Percentiles rank a stretch among this genome's conserved stretches.
Evolutionary conservation across 495 filamentous ascomycete genomes (phyloP).

Genomic region (Hypoxylon trugodes): DNA sequence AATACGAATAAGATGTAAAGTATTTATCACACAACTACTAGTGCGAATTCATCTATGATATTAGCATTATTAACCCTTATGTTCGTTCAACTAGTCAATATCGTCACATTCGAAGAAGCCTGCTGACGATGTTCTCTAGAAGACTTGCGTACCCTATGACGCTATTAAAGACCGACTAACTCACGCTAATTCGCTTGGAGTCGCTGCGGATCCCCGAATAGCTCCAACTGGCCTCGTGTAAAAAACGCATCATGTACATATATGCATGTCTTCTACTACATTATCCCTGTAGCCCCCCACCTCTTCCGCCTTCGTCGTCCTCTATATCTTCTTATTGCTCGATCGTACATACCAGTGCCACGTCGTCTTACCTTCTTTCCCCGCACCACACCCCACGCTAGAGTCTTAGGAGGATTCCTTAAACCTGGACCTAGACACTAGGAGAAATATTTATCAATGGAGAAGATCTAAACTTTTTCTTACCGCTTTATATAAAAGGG

Average conservation of each 20-base stretch:
- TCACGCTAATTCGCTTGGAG: not conserved
- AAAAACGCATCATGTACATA: not conserved
- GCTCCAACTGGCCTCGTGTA: slow-evolving; percentile 3
- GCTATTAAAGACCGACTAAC: too few species aligned
- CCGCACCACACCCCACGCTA: slow-evolving; percentile 28
- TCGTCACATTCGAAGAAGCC: too few species aligned
- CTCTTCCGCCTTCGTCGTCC: too few species aligned
- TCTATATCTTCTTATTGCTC: too few species aligned
- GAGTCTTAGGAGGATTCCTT: slow-evolving; percentile 19
- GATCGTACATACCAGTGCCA: too few species aligned
- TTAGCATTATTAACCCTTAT: too few species aligned
- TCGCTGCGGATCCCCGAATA: slow-evolving; percentile 1
- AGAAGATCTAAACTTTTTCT: not conserved
- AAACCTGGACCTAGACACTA: not conserved
- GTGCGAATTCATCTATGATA: too few species aligned
- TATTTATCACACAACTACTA: too few species aligned
- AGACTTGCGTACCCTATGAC: too few species aligned
- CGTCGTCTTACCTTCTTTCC: slow-evolving; percentile 16
- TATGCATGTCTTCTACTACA: not conserved
- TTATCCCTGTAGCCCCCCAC: slow-evolving; percentile 1
- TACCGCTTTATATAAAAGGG: slow-evolving; percentile 8
- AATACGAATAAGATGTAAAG: too few species aligned
- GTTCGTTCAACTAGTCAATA: too few species aligned
- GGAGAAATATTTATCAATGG: not conserved
- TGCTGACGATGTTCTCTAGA: too few species aligned